Percentiles rank a stretch among this genome's conserved stretches.
Evolutionary conservation across 1,284 basidiomycete genomes (phyloP).

Genomic region (Tylopilus sp.): DNA sequence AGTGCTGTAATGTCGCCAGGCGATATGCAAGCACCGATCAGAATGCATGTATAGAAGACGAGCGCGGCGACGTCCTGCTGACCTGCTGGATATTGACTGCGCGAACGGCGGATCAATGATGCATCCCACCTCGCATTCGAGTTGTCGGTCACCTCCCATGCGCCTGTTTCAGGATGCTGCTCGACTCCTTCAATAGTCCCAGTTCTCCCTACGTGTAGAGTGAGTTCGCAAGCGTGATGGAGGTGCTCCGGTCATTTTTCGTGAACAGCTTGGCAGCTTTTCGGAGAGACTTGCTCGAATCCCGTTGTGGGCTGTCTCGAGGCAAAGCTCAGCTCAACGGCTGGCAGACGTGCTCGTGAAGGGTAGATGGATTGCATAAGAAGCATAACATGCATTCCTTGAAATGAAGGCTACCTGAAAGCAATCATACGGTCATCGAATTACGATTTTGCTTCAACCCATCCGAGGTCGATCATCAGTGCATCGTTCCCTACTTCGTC

Average conservation of each 20-base stretch:
- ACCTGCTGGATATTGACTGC: neutral
- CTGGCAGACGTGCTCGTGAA: neutral
- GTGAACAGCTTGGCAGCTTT: neutral
- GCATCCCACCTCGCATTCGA: neutral
- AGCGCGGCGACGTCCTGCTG: neutral
- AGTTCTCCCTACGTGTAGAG: neutral
- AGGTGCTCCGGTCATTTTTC: neutral
- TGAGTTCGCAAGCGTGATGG: neutral
- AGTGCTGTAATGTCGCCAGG: too few relatives aligned
- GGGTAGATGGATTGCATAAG: neutral
- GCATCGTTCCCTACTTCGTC: neutral
- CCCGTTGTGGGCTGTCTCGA: neutral
- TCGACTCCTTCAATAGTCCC: neutral
- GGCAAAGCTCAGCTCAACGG: neutral
- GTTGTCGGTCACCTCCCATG: neutral
- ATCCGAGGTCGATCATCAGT: neutral
- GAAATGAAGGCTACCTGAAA: neutral
- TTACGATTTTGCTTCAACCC: neutral
- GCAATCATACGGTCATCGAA: neutral
- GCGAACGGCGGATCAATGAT: neutral
- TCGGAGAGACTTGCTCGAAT: neutral
- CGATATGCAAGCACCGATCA: too few relatives aligned
- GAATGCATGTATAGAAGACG: too few relatives aligned
- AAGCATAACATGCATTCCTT: too few relatives aligned
- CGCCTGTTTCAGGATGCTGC: neutral